Base-by-base conservation (phyloP, 2,329 filamentous ascomycete species). In the Gremmenia infestans region DNA sequence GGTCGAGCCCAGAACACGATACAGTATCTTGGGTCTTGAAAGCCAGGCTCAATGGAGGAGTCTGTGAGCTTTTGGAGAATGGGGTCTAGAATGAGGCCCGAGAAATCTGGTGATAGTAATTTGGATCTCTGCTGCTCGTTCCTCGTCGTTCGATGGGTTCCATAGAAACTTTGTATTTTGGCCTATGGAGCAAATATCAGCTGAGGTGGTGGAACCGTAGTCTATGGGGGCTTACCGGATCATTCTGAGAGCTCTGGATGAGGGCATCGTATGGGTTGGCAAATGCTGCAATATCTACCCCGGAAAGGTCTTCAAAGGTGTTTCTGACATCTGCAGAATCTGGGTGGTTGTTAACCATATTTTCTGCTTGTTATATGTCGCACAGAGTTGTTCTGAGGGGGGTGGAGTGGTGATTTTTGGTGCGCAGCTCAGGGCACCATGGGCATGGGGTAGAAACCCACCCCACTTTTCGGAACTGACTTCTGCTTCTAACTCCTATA, bases 1-100 rank as follows among this genome's bases (percentile, higher is more conserved):
- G 93, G 93, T 6, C 92, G 80, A 3, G 89, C 90, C 91, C 91
- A 97, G 68, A 97, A 86, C 0, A 91, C 89, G 11, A 97, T 77
- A 68, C 92, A 95, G 67, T 96, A 80, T 42, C 93, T 79, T 43
- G 83, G 81, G 69, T 97, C 93, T 51, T 77, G 71, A 68, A 88
- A 96, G 1, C 82, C 83, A 1, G 85, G 86, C 60, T 89, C 80
- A 37, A 86, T 73, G 1, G 78, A 72, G 1, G 81, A 80, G 45
- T 86, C 78, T 62, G 87, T 81, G 35, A 96, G 74, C 54, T 86
- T 85, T 50, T 85, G 74, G 1, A 97, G 79, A 54, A 90, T 85
- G 2, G 86, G 83, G 67, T 97, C 93, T 51, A 93, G 79, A 49
- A 82, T 82, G 65, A 95, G 81, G 55, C 87, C 87, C 1, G 77